Evolutionary conservation across 108 stramenopile genomes (phyloP), one percentile per base, ranked within the genome.

Genomic region (Epipyxis sp.): DNA sequence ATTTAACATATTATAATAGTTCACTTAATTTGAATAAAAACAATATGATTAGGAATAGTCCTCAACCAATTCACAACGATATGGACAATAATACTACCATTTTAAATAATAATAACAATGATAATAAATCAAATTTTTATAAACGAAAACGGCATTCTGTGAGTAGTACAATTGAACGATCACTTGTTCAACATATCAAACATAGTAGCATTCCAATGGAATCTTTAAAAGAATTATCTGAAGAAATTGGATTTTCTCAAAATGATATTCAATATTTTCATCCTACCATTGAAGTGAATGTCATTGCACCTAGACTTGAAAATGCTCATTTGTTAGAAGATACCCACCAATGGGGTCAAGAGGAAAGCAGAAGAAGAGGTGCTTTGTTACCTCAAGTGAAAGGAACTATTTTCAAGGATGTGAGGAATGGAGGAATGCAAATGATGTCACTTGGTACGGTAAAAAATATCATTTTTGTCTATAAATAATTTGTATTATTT

Each of bases 1-100:
- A 90, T 25, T 59, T 92, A 2, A 82, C 90, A 0, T 90, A 92
- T 59, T 62, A 72, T 59, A 59, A 62, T 13, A 58, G 44, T 13
- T 20, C 46, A 32, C 30, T 59, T 13, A 32, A 74, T 69, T 76
- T 54, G 78, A 3, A 27, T 6, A 35, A 50, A 50, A 30, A 35
- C 71, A 0, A 42, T 44, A 80, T 78, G 37, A 59, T 81, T 45
- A 41, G 54, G 46, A 69, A 44, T 62, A 45, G 50, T 77, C 82
- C 82, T 40, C 37, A 44, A 27, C 78, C 76, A 34, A 82, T 32
- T 79, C 29, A 62, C 3, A 10, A 3, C 6, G 27, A 65, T 37
- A 10, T 32, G 3, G 6, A 3, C 3, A 10, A 3, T 3, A 16
- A 25, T 13, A 65, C 61, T 6, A 65, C 61, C 61, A n/a, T n/a